Base-by-base conservation (phyloP, 2,329 filamentous ascomycete genomes). In the Xylariaceae sp. region DNA sequence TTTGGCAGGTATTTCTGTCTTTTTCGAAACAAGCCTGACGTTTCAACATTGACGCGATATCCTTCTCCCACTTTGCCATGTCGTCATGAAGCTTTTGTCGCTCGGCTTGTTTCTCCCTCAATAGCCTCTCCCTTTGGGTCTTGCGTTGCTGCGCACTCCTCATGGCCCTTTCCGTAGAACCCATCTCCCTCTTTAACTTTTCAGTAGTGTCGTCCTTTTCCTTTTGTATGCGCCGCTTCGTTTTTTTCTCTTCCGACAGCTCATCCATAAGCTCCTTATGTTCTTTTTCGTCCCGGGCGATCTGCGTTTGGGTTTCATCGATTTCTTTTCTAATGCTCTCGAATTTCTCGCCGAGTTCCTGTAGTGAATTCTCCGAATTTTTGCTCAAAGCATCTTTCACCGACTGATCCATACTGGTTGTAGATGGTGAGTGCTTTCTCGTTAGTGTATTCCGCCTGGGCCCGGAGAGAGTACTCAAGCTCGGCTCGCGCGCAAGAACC, bases 171-270 rank as follows among this genome's bases (percentile, higher is more conserved):
- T 96, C 91, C 5, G 93, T 85, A 44, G 84, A 85, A 50, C 90
- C 88, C 50, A 96, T 87, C 69, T 93, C 88, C 60, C 89, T 89
- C 67, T 89, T 91, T 51, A 97, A 75, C 68, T 92, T 91, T 44
- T 90, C 87, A 47, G 91, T 97, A 48, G 88, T 89, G 67, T 96
- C 91, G 62, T 98, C 93, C 72, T 96, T 96, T 68, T 96, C 91
- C 70, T 90, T 95, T 51, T 95, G 80, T 19, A 87, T 82, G 59
- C 88, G 87, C 66, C 84, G 88, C 71, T 96, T 86, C 48, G 88
- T 83, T 63, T 96, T 90, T 57, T 91, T 89, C 66, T 96, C 91
- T 56, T 86, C 86, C 52, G 88, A 85, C 29, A 96, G 71, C 44
- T 90, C 85, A 40, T 85, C 82, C 62, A 90, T 76, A 50, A 84